These are phyloP conservation scores for Hymenoscyphus linearis DNA, from an alignment of 2,329 filamentous ascomycete species.

Conservation along the genomic window DNA sequence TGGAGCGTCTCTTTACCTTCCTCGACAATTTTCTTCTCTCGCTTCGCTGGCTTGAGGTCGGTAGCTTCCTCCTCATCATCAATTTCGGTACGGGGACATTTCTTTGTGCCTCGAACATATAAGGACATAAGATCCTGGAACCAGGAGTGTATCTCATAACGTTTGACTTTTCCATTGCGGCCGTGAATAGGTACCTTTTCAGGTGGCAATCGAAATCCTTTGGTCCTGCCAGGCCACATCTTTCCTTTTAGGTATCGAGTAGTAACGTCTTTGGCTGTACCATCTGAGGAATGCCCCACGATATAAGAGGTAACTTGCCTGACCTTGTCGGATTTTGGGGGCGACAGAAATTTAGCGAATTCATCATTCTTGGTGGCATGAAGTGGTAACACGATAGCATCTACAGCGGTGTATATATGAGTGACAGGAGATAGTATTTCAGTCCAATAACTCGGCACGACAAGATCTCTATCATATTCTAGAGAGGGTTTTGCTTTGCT, in stretches of 20 bases:
- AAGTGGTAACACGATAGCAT: conserved; percentile 61
- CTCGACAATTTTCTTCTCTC: conserved; percentile 66
- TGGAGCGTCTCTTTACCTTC: conserved; percentile 79
- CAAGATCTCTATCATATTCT: conserved; percentile 69
- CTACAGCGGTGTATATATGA: conserved; percentile 72
- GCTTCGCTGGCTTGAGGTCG: conserved; percentile 68
- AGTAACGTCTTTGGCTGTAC: conserved; percentile 91
- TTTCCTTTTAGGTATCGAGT: conserved; percentile 81
- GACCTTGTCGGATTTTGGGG: conserved; percentile 73
- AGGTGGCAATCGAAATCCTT: conserved; percentile 70
- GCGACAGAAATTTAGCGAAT: conserved; percentile 71
- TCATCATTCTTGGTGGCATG: conserved; percentile 69
- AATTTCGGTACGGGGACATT: conserved; percentile 56
- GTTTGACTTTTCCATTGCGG: conserved; percentile 68
- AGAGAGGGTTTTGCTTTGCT: conserved; percentile 29
- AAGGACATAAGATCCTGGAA: conserved; percentile 74
- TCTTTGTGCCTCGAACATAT: conserved; percentile 52
- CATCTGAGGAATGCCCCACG: conserved; percentile 75
- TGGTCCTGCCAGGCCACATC: conserved; percentile 81
- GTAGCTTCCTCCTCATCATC: conserved; percentile 76
- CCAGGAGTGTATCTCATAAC: conserved; percentile 80
- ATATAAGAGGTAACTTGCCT: conserved; percentile 90
- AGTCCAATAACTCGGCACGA: conserved; percentile 88
- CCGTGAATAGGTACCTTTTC: conserved; percentile 81
- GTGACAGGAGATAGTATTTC: conserved; percentile 82